Evolutionary conservation across 2,329 filamentous ascomycete genomes (phyloP).

Genomic region (Sphaceloma murrayae): DNA sequence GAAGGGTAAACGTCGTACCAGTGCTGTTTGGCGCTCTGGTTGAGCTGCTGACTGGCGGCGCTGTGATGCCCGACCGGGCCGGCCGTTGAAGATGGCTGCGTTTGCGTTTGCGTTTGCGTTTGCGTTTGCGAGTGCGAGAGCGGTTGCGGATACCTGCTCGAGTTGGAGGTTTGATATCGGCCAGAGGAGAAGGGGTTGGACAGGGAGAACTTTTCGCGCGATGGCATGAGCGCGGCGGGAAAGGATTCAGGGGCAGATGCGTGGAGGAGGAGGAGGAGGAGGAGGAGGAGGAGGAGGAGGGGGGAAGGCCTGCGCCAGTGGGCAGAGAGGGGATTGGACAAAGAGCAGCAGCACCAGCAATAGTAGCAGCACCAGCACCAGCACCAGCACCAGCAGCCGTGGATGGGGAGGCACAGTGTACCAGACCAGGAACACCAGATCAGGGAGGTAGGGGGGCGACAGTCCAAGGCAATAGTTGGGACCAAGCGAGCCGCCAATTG

Average conservation of each 20-base stretch:
- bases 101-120: too few species aligned
- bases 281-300: too few species aligned
- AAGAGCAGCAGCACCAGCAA: too few species aligned
- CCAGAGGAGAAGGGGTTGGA: constrained; percentile 15
- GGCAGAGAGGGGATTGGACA: too few species aligned
- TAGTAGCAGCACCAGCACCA: too few species aligned
- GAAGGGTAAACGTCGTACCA: constrained; percentile 14
- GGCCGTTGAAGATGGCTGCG: constrained; percentile 9
- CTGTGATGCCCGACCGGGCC: not conserved
- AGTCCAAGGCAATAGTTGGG: constrained; percentile 16
- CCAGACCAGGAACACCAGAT: constrained; percentile 11
- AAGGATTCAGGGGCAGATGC: constrained; percentile 1
- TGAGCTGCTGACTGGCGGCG: not conserved
- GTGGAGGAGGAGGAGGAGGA: too few species aligned
- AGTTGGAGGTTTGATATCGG: constrained; percentile 15
- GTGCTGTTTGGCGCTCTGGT: not conserved
- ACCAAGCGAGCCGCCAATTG: constrained; percentile 14
- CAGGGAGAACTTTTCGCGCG: constrained; percentile 15
- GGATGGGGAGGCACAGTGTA: too few species aligned
- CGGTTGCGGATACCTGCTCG: constrained; percentile 14
- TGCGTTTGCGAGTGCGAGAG: too few species aligned
- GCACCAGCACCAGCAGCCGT: too few species aligned
- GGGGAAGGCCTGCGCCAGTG: too few species aligned
- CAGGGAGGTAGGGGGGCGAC: too few species aligned
- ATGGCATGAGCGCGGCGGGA: constrained; percentile 10